A percentile compares a stretch with the other conserved stretches of the same genome.
phyloP scores from a whole-genome alignment of 352 stramenopile species.

The Phytopythium sindhum region DNA sequence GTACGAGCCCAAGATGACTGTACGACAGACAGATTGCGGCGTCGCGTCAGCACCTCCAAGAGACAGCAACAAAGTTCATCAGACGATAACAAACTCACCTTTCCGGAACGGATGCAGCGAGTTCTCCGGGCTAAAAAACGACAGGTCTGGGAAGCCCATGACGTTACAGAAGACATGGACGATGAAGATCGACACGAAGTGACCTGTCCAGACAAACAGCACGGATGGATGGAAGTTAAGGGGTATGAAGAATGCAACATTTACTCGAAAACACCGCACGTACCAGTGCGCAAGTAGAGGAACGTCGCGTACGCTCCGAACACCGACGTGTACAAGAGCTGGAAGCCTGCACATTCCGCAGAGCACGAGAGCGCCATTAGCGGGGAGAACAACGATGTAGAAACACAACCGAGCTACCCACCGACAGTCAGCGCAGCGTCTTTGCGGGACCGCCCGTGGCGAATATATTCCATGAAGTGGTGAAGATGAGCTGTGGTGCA shows the following conservation, averaged over 20 bases:
- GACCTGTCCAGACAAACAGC: slow-evolving; percentile 33
- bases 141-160: slow-evolving; percentile 92
- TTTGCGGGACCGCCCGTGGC: slow-evolving; percentile 59
- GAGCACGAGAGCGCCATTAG: slow-evolving; percentile 6
- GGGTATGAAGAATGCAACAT: background rate
- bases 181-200: slow-evolving; percentile 87
- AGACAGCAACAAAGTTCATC: background rate
- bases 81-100: slow-evolving; percentile 26
- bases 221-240: background rate
- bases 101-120: slow-evolving; percentile 74
- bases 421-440: slow-evolving; percentile 76
- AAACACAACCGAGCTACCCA: slow-evolving; percentile 16
- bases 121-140: slow-evolving; percentile 78
- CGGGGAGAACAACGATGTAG: background rate
- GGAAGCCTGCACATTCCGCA: slow-evolving; percentile 62
- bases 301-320: slow-evolving; percentile 95
- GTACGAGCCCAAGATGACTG: slow-evolving; percentile 78
- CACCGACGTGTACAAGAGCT: slow-evolving; percentile 95
- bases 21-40: slow-evolving; percentile 1
- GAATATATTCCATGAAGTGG: slow-evolving; percentile 83
- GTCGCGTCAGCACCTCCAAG: background rate
- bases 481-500: slow-evolving; percentile 62
- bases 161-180: slow-evolving; percentile 95
- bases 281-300: slow-evolving; percentile 89
- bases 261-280: background rate